A percentile compares a stretch with the other conserved stretches of the same genome.
Conservation (phyloP, 148 eudicot genomes). For the Nepenthes gracilis region DNA sequence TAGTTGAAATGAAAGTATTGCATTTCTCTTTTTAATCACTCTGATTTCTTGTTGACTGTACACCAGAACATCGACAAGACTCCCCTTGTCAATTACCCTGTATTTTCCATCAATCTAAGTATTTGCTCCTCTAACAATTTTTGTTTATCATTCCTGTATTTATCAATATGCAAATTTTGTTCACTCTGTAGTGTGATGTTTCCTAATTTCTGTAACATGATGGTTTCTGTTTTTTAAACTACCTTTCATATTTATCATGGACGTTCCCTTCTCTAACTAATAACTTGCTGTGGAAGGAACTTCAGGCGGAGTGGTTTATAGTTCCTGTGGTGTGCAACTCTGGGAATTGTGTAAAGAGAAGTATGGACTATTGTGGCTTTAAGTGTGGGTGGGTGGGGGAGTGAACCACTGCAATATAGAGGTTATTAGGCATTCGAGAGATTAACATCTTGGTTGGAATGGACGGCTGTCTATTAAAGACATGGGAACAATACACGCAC, state of each 20-base stretch:
- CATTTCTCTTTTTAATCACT: background rate
- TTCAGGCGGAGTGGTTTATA: conserved; percentile 54
- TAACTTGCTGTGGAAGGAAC: conserved; percentile 29
- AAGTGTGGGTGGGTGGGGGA: conserved; percentile 9
- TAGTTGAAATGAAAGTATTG: no score
- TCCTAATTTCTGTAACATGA: background rate
- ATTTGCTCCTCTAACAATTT: background rate
- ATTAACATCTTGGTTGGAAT: no score
- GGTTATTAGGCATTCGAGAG: no score
- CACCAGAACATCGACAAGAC: conserved; percentile 16
- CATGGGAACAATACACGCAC: no score
- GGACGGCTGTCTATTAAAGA: no score
- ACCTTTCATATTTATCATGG: background rate
- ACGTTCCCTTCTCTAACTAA: background rate
- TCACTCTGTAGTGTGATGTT: background rate
- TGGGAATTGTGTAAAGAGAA: conserved; percentile 63
- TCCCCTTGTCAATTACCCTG: conserved; percentile 41
- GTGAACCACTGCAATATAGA: conserved; percentile 50
- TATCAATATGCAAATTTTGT: no score
- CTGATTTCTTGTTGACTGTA: conserved; percentile 1
- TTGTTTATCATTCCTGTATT: no score
- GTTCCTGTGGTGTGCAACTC: conserved; percentile 54
- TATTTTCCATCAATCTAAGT: conserved; percentile 60
- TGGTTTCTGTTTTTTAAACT: background rate
- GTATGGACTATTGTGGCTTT: conserved; percentile 56